Evolutionary conservation across 2,329 filamentous ascomycete species (phyloP).

Genomic region (Iodosphaeria phyllophila): DNA sequence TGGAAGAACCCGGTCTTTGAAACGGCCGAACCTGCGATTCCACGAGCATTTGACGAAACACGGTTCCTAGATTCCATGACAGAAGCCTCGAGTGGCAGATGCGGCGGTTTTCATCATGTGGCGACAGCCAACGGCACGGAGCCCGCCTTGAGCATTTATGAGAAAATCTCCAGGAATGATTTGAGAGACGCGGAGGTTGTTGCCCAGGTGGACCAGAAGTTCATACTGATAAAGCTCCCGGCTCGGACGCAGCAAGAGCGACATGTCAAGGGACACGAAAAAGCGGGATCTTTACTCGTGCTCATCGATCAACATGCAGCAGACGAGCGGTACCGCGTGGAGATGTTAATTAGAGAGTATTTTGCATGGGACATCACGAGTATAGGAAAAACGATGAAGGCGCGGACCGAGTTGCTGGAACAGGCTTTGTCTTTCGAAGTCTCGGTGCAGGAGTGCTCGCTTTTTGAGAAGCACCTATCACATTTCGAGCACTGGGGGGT

Average conservation of each 20-base stretch:
- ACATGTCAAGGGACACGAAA: background rate
- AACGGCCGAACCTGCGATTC: slow-evolving; percentile 24
- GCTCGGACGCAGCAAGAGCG: slow-evolving; percentile 4
- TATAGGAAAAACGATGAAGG: too few relatives aligned
- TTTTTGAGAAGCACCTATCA: slow-evolving; percentile 32
- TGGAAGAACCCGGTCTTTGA: slow-evolving; percentile 69
- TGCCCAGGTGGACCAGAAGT: slow-evolving; percentile 77
- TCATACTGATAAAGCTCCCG: slow-evolving; percentile 51
- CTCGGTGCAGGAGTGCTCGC: slow-evolving; percentile 33
- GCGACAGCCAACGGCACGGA: too few relatives aligned
- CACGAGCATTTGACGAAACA: slow-evolving; percentile 15
- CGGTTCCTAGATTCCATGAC: slow-evolving; percentile 4
- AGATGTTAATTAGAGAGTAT: slow-evolving; percentile 43
- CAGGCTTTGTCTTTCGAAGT: slow-evolving; percentile 48
- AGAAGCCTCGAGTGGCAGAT: slow-evolving; percentile 2
- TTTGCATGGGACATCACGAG: too few relatives aligned
- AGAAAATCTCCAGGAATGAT: slow-evolving; percentile 40
- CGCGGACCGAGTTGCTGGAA: slow-evolving; percentile 19
- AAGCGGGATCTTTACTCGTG: slow-evolving; percentile 30
- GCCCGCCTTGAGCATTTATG: too few relatives aligned
- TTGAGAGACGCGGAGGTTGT: slow-evolving; percentile 47
- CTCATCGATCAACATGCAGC: slow-evolving; percentile 89
- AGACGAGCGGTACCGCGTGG: slow-evolving; percentile 71
- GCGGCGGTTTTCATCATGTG: slow-evolving; percentile 3
- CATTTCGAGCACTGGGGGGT: slow-evolving; percentile 64